Evolutionary conservation across 768 basidiomycete species (phyloP).

Genomic region (Trametes gibbosa): DNA sequence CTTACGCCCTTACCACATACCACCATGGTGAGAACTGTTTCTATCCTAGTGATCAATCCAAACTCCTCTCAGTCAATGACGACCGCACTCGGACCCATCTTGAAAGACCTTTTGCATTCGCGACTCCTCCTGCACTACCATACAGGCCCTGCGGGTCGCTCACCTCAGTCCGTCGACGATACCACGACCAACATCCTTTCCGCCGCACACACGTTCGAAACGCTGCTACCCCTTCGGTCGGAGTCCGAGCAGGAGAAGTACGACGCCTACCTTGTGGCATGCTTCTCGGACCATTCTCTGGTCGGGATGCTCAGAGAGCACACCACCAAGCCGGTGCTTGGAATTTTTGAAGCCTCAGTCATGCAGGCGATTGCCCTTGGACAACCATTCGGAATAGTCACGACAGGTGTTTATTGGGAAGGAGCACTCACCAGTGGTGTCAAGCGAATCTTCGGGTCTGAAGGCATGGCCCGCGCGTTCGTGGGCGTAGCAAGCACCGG

Average conservation of each 20-base stretch:
- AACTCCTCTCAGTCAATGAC: constrained; percentile 36
- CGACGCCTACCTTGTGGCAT: constrained; percentile 29
- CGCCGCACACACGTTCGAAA: constrained; percentile 10
- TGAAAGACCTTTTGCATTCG: constrained; percentile 17
- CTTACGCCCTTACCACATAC: not conserved
- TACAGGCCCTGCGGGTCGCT: constrained; percentile 15
- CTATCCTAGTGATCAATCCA: constrained; percentile 34
- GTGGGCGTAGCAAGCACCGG: constrained; percentile 35
- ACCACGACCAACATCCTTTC: constrained; percentile 20
- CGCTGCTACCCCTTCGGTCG: not conserved
- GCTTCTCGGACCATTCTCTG: constrained; percentile 36
- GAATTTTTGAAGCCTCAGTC: constrained; percentile 37
- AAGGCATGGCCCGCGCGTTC: constrained; percentile 21
- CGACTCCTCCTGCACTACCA: constrained; percentile 15
- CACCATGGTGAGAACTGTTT: not conserved
- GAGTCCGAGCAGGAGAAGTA: constrained; percentile 12
- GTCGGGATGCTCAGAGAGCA: constrained; percentile 24
- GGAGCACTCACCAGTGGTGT: constrained; percentile 27
- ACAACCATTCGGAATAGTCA: constrained; percentile 34
- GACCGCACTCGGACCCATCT: constrained; percentile 20
- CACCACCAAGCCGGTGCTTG: constrained; percentile 26
- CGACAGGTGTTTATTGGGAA: constrained; percentile 37
- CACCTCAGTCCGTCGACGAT: constrained; percentile 26
- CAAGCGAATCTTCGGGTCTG: constrained; percentile 20
- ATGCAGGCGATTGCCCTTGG: constrained; percentile 27